These are phyloP conservation scores for Apiospora rasikravindrae DNA, from an alignment of 2,329 filamentous ascomycete genomes.

Conservation along the genomic window DNA sequence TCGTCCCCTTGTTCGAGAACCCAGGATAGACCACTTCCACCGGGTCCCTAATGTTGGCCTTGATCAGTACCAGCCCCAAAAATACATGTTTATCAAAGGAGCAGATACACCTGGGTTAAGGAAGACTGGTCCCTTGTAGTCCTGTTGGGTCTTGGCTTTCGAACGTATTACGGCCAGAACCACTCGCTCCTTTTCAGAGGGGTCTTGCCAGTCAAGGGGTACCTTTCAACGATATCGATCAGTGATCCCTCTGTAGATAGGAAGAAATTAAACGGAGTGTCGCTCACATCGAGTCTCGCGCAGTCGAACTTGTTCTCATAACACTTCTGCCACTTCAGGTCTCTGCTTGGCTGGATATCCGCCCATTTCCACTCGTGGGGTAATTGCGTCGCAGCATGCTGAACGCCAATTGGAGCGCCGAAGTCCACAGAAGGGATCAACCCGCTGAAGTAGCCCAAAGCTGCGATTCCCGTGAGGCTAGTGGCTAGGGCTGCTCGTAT, in stretches of 20 bases:
- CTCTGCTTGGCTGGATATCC: not conserved
- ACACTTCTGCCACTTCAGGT: conserved; percentile 14
- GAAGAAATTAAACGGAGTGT: too few relatives aligned
- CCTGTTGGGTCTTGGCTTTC: conserved; percentile 35
- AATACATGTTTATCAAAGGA: not conserved
- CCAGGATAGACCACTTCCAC: conserved; percentile 50
- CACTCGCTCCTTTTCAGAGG: conserved; percentile 40
- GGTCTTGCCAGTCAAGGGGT: conserved; percentile 48
- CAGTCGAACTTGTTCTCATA: not conserved
- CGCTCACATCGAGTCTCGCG: not conserved
- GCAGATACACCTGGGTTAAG: conserved; percentile 44
- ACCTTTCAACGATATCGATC: conserved; percentile 27
- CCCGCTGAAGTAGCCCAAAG: not conserved
- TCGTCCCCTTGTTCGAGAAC: conserved; percentile 38
- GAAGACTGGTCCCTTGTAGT: conserved; percentile 42
- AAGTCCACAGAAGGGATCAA: not conserved
- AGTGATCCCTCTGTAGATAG: not conserved
- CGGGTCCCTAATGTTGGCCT: conserved; percentile 46
- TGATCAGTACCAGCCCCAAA: not conserved
- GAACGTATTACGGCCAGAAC: conserved; percentile 45
- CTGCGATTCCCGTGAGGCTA: not conserved
- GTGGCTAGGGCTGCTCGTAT: not conserved
- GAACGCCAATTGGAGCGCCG: not conserved
- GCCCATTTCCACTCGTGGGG: not conserved
- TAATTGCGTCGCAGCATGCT: not conserved